These are phyloP conservation scores for Komagataella pastoris DNA, from an alignment of 805 yeast genomes.

Conservation along the genomic window DNA sequence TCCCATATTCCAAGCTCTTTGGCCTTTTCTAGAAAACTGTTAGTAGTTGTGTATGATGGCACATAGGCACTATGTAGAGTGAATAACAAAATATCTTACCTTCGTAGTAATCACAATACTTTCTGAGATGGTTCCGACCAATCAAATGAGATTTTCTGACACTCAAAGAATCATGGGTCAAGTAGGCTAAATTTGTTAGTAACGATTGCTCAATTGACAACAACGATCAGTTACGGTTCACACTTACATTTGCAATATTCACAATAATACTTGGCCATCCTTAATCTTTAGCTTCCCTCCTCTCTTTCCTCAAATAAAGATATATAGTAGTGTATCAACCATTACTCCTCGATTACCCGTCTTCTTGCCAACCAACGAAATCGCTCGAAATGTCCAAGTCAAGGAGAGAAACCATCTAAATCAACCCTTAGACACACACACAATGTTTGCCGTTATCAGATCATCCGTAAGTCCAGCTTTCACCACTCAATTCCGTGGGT, in stretches of 20 bases:
- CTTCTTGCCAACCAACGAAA: background rate
- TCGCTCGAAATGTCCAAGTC: background rate
- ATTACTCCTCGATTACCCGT: background rate
- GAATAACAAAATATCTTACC: conserved; percentile 11
- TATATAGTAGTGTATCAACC: background rate
- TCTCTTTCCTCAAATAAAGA: background rate
- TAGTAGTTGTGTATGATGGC: background rate
- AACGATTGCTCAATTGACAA: background rate
- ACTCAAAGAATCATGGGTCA: conserved; percentile 82
- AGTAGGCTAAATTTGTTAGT: conserved; percentile 26
- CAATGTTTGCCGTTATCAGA: conserved; percentile 6
- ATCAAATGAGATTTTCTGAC: conserved; percentile 69
- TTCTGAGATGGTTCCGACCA: conserved; percentile 65
- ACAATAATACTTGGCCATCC: conserved; percentile 66
- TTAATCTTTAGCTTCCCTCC: background rate
- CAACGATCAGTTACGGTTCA: background rate
- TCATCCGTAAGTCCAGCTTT: conserved; percentile 5
- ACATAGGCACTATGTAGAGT: background rate
- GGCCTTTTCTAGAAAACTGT: conserved; percentile 8
- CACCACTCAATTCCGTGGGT: background rate
- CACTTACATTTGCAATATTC: conserved; percentile 58
- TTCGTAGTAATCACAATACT: conserved; percentile 67
- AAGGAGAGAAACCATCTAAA: background rate
- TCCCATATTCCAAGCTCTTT: conserved; percentile 8
- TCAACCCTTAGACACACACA: background rate